A percentile compares a stretch with the other conserved stretches of the same genome.
Conservation (phyloP, 1,284 basidiomycete species). For the Peniophora sp. region DNA sequence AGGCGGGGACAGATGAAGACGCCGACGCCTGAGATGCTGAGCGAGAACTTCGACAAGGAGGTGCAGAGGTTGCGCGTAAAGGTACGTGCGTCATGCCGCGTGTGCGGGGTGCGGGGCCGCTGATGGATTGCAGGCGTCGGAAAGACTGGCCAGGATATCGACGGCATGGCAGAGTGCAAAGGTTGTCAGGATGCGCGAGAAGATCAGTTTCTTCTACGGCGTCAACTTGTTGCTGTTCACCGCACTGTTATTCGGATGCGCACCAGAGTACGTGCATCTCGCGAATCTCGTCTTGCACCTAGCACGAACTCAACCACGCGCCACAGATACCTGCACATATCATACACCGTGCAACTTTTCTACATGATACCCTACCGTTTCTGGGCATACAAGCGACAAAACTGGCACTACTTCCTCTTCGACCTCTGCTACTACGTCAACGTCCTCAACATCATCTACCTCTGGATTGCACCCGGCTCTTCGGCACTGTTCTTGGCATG, state of each 20-base stretch:
- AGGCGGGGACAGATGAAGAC: conserved; percentile 52
- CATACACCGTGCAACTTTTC: conserved; percentile 67
- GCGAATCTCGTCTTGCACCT: too few species aligned
- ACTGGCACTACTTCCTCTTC: conserved; percentile 92
- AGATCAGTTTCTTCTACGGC: conserved; percentile 85
- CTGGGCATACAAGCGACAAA: conserved; percentile 80
- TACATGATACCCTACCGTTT: conserved; percentile 77
- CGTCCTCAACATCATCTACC: conserved; percentile 81
- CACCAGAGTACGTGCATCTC: conserved; percentile 63
- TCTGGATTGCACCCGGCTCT: conserved; percentile 77
- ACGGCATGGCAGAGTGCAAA: conserved; percentile 86
- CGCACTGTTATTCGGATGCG: conserved; percentile 75
- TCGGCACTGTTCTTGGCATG: conserved; percentile 76
- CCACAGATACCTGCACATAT: conserved; percentile 66
- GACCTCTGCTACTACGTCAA: conserved; percentile 89
- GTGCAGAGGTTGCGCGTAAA: conserved; percentile 72
- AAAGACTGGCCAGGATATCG: conserved; percentile 54
- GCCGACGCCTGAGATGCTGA: conserved; percentile 54
- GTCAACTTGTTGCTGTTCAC: conserved; percentile 84
- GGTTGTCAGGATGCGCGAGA: conserved; percentile 85
- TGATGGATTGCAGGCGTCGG: conserved; percentile 34
- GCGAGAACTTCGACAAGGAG: conserved; percentile 80
- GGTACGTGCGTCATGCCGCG: conserved; percentile 24
- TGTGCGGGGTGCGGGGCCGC: conserved; percentile 4
- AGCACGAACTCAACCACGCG: conserved; percentile 3